Base-by-base conservation (phyloP, 2,329 filamentous ascomycete species). In the Malbranchea zuffiana region DNA sequence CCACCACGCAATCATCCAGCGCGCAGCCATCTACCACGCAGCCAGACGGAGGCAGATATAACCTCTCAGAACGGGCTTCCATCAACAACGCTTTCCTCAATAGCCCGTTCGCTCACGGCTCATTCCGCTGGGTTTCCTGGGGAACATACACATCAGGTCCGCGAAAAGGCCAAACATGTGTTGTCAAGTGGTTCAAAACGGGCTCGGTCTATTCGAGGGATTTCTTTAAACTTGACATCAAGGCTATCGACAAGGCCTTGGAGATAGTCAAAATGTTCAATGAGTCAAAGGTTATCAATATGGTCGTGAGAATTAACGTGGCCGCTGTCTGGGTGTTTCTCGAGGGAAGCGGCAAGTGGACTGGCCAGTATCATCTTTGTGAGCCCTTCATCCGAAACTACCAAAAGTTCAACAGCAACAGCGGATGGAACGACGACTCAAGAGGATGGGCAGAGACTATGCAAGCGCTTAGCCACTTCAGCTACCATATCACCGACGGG, bases 321-420 rank as follows among this genome's bases (percentile, higher is more conserved):
- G 54, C 62, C 5, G 13, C 16, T 1, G 50, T 65, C 4, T 62
- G 59, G 57, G 25, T 2, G 1, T 58, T 53, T 25, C 29, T 32
- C 0, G 11, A 44, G 11, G 26, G 31, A 26, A 6, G n/a, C 3
- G 4, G 18, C 6, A 17, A 33, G 21, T 39, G 37, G 37, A 23
- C 20, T 0, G 56, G 54, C 6, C 41, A 49, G 17, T 53, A 45
- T 15, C 0, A 2, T 3, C 51, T 66, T 1, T 25, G 42, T 16
- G 61, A 65, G 44, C 60, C 61, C 1, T 62, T 61, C 44, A 64
- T 65, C 34, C 39, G 56, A 11, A 59, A 62, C 43, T 65, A 62
- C 44, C 47, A 60, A 40, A 65, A 63, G 48, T 65, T 63, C 51
- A 66, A 65, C 47, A 66, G 60, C 53, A 65, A 65, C 43, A 54